Base-by-base conservation (phyloP, 495 filamentous ascomycete genomes). In the Hyaloscypha hepaticicola region DNA sequence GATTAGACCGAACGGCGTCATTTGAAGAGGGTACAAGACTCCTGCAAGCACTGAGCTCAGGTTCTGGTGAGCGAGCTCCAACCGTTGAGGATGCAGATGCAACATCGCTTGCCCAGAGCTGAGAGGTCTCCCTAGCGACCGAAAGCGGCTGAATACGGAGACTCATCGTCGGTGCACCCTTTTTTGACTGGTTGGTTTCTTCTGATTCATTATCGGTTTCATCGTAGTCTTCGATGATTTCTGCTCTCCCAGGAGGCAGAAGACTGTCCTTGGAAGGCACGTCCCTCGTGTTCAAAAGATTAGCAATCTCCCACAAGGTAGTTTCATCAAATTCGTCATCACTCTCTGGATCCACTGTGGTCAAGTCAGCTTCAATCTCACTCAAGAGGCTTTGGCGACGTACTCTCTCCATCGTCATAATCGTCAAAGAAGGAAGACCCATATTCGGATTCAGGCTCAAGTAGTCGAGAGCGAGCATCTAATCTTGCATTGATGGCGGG, bases 301-400 rank as follows among this genome's bases (percentile, higher is more conserved):
- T 82, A 65, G 82, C 82, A 73, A 85, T 85, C 68, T 84, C 82
- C 82, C 82, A 84, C 29, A 85, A 74, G 0, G 81, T 84, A 19
- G 73, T 77, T 66, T 85, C 82, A 63, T 85, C 82, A 55, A 85
- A 84, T 24, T 74, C 78, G 45, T 82, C 79, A 56, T 83, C 82
- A 55, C 76, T 76, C 8, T 70, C 66, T 53, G 58, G 38, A 4
- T 74, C 77, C 7, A 78, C 75, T 31, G 68, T 70, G 3, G 38
- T 45, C 16, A 45, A 11, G 16, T 45, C 38, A 45, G 38, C 16
- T 16, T 19, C 16, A 9, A 19, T 45, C 12, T 16, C 14, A 45
- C 14, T 16, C 16, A 11, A 8, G 19, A 8, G 6, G 6, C 38
- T 16, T 45, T 45, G 9, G 38, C 12, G 16, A 45, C 38, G 12